Conservation (phyloP, 2,329 filamentous ascomycete genomes). For the Aspergillus aculeatinus region DNA sequence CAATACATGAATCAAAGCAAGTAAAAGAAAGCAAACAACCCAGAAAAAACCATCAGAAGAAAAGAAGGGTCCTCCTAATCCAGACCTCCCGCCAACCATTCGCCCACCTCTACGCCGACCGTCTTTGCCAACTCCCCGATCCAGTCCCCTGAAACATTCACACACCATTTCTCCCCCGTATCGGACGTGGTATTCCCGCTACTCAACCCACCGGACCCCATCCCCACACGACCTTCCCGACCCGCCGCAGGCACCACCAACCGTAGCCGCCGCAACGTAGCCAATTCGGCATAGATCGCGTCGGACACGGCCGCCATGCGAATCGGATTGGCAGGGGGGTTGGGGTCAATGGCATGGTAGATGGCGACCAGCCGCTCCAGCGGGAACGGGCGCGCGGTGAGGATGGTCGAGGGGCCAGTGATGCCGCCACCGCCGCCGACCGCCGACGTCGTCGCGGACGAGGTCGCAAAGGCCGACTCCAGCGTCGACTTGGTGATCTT, state of each 20-base stretch:
- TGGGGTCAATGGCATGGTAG: constrained; percentile 48
- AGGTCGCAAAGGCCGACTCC: constrained; percentile 40
- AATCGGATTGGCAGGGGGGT: constrained; percentile 42
- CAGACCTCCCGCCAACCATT: constrained; percentile 43
- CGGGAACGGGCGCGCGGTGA: constrained; percentile 45
- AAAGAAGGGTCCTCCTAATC: constrained; percentile 25
- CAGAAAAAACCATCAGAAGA: neutral
- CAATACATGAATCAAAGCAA: constrained; percentile 4
- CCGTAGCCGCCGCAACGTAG: constrained; percentile 47
- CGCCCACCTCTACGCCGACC: constrained; percentile 48
- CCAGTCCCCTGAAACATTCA: constrained; percentile 50
- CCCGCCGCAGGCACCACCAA: constrained; percentile 46
- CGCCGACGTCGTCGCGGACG: constrained; percentile 38
- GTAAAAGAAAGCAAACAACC: neutral
- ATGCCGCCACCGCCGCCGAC: constrained; percentile 30
- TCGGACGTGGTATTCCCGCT: constrained; percentile 40
- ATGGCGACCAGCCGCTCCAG: constrained; percentile 50
- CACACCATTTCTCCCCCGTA: constrained; percentile 48
- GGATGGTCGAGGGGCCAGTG: constrained; percentile 40
- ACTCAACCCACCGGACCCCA: constrained; percentile 26
- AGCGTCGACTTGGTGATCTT: constrained; percentile 44
- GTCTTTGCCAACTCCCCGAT: constrained; percentile 46
- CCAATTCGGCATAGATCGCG: constrained; percentile 46
- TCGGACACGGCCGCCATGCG: constrained; percentile 42
- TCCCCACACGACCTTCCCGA: constrained; percentile 28